Evolutionary conservation across 768 basidiomycete species (phyloP).

Genomic region (Inosperma sp.): DNA sequence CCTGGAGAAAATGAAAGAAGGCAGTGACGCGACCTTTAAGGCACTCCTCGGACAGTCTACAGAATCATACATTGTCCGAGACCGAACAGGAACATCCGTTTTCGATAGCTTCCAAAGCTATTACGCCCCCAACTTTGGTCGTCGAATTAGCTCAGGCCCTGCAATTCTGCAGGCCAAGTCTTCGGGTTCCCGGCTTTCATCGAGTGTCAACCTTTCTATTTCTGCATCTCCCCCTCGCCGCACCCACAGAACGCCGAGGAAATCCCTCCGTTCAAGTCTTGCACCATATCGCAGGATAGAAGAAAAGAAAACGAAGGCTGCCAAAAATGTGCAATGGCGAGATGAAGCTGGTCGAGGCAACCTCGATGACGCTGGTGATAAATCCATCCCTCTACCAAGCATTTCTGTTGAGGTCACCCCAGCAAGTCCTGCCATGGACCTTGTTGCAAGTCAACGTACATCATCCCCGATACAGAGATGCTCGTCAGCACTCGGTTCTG

Average conservation of each 20-base stretch:
- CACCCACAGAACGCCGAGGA: slow-evolving; percentile 58
- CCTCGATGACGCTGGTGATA: slow-evolving; percentile 58
- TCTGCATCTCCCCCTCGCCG: slow-evolving; percentile 54
- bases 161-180: slow-evolving; percentile 34
- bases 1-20: slow-evolving; percentile 52
- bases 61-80: slow-evolving; percentile 47
- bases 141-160: slow-evolving; percentile 49
- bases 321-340: slow-evolving; percentile 82
- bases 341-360: slow-evolving; percentile 83
- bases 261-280: slow-evolving; percentile 65
- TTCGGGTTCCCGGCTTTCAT: slow-evolving; percentile 34
- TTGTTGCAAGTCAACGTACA: slow-evolving; percentile 22
- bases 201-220: slow-evolving; percentile 37
- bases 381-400: slow-evolving; percentile 25
- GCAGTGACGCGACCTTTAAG: slow-evolving; percentile 68
- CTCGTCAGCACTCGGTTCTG: slow-evolving; percentile 53
- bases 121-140: slow-evolving; percentile 41
- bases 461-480: slow-evolving; percentile 37
- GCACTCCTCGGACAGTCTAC: slow-evolving; percentile 64
- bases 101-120: slow-evolving; percentile 53
- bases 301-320: slow-evolving; percentile 48
- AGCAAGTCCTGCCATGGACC: slow-evolving; percentile 35
- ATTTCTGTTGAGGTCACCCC: slow-evolving; percentile 39
- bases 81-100: slow-evolving; percentile 29
- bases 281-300: slow-evolving; percentile 60